Base-by-base conservation (phyloP, 2,329 filamentous ascomycete species). In the Penicillium olsonii region DNA sequence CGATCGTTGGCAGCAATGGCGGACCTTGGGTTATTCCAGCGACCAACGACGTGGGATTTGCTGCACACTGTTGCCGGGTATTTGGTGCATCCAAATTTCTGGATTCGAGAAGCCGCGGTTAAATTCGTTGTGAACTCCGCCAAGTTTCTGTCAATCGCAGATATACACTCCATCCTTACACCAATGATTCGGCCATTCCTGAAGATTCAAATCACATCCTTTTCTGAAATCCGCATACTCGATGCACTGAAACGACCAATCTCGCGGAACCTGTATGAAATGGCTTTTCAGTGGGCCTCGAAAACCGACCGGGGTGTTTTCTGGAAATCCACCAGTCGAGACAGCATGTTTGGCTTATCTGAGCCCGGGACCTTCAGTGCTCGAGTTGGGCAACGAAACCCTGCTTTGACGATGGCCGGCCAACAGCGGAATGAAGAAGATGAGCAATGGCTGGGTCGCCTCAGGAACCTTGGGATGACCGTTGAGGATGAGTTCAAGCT, bases 41-140 rank as follows among this genome's bases (percentile, higher is more conserved):
- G 90, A 62, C 80, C 85, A 5, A 92, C 89, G 52, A 87, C 85
- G 1, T 96, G 91, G 87, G 91, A 96, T 65, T 76, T 99, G 33
- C 84, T 95, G 18, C 87, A 95, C 53, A 84, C 92, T 33, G 83
- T 92, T 12, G 86, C 83, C 6, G 84, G 91, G 3, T 96, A 97
- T 63, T 86, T 92, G 11, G 86, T 96, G 77, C 94, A 99, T 66
- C 94, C 94, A 0, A 97, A 96, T 60, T 77, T 90, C 8, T 99
- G 94, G 92, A 92, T 99, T 45, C 84, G 92, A 31, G 92, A 97
- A 72, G 89, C 92, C 9, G 87, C 92, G 2, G 83, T 88, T 7
- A 85, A 92, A 55, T 95, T 96, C 59, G 76, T 97, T 31, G 84
- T 90, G 3, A 84, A 87, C 47, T 84, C 89, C 1, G 86, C 88